These are phyloP conservation scores for Globisporangium cylindrosporum DNA, from an alignment of 352 stramenopile species.

Conservation along the genomic window DNA sequence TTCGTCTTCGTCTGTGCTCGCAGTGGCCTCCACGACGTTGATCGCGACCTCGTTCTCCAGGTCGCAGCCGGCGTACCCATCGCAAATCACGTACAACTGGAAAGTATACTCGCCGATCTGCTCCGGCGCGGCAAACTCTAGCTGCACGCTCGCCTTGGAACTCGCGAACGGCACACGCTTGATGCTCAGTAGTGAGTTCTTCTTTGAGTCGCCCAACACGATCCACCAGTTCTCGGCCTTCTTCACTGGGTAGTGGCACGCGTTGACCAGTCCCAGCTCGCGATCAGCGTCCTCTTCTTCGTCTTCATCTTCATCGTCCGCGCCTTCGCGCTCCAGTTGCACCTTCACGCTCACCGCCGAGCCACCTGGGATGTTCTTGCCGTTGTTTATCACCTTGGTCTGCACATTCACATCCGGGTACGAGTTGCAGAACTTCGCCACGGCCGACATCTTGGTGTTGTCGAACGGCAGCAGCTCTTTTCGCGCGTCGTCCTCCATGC, in stretches of 20 bases:
- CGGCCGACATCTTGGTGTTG: slow-evolving; percentile 92
- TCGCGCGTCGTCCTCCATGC: slow-evolving; percentile 92
- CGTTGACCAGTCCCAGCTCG: slow-evolving; percentile 66
- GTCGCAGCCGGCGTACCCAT: slow-evolving; percentile 98
- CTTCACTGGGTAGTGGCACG: slow-evolving; percentile 69
- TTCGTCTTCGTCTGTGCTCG: slow-evolving; percentile 42
- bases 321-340: slow-evolving; percentile 91
- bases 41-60: slow-evolving; percentile 94
- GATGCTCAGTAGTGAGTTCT: slow-evolving; percentile 96
- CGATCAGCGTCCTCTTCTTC: slow-evolving; percentile 50
- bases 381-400: slow-evolving; percentile 89
- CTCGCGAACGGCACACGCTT: slow-evolving; percentile 94
- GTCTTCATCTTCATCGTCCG: slow-evolving; percentile 91
- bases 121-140: slow-evolving; percentile 96
- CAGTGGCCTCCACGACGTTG: slow-evolving; percentile 49
- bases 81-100: slow-evolving; percentile 98
- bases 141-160: slow-evolving; percentile 68
- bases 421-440: slow-evolving; percentile 99
- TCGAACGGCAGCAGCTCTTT: slow-evolving; percentile 88
- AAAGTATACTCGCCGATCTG: slow-evolving; percentile 93
- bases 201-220: slow-evolving; percentile 94
- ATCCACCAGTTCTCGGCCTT: slow-evolving; percentile 99
- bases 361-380: slow-evolving; percentile 88
- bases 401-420: slow-evolving; percentile 98
- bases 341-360: slow-evolving; percentile 89